Evolutionary conservation across 1,284 basidiomycete species (phyloP).

Genomic region (Cutaneotrichosporon mucoides): DNA sequence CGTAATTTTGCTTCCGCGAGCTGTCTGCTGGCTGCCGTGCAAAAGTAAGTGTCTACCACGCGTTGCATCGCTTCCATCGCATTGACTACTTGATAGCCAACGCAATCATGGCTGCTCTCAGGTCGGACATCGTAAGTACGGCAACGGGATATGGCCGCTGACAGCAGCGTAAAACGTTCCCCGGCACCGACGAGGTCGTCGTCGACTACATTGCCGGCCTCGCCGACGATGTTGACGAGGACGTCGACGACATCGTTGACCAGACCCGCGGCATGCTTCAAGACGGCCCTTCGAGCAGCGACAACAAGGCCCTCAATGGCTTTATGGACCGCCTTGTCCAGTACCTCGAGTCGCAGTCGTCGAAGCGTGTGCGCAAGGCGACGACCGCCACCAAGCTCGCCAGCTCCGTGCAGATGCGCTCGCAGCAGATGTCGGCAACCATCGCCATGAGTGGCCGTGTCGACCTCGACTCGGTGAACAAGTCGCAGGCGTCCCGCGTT

Average conservation of each 20-base stretch:
- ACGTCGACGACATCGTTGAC: constrained; percentile 73
- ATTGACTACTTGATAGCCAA: not conserved
- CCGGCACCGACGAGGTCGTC: constrained; percentile 87
- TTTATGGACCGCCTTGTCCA: constrained; percentile 59
- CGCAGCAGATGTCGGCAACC: constrained; percentile 70
- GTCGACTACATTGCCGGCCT: constrained; percentile 89
- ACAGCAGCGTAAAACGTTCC: constrained; percentile 60
- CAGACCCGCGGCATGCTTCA: constrained; percentile 69
- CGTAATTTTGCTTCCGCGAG: constrained; percentile 12
- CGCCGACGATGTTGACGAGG: constrained; percentile 87
- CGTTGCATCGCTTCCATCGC: not conserved
- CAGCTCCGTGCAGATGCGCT: constrained; percentile 91
- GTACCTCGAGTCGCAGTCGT: constrained; percentile 63
- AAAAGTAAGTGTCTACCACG: not conserved
- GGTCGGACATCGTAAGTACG: constrained; percentile 26
- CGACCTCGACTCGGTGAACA: constrained; percentile 88
- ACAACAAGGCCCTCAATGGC: constrained; percentile 44
- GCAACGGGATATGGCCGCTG: not conserved
- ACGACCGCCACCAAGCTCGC: constrained; percentile 68
- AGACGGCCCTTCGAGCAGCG: constrained; percentile 36
- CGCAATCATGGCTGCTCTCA: constrained; percentile 26
- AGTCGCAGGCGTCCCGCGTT: constrained; percentile 90
- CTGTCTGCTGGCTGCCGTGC: too few species aligned
- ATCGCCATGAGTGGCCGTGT: constrained; percentile 81
- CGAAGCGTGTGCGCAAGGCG: constrained; percentile 53